Percentiles rank a stretch among this genome's conserved stretches.
These are phyloP conservation scores for Cladorrhinum sp. DNA, from an alignment of 2,329 filamentous ascomycete genomes.

Conservation along the genomic window DNA sequence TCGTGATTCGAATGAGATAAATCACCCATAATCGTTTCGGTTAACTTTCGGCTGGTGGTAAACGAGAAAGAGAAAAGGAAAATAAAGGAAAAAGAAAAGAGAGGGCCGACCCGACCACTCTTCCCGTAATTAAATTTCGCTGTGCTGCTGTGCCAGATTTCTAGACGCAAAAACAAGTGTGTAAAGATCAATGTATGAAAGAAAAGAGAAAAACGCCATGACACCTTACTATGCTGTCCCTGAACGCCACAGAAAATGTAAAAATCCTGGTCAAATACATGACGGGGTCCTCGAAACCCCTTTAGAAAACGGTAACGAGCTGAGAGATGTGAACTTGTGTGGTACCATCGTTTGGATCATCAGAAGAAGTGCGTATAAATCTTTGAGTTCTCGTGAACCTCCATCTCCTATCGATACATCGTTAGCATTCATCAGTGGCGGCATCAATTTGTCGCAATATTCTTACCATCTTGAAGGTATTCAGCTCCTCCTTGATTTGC, in stretches of 20 bases:
- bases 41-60: neutral
- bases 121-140: conserved; percentile 23
- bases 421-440: conserved; percentile 7
- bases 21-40: neutral
- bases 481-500: conserved; percentile 99
- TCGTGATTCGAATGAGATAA: neutral
- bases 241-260: conserved; percentile 47
- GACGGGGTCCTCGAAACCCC: conserved; percentile 31
- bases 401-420: conserved; percentile 78
- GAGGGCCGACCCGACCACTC: neutral
- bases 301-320: conserved; percentile 33
- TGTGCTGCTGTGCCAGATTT: conserved; percentile 27
- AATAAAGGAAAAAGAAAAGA: conserved; percentile 4
- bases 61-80: conserved; percentile 4
- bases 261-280: conserved; percentile 52
- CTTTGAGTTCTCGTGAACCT: conserved; percentile 97
- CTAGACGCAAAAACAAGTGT: conserved; percentile 22
- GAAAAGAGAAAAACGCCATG: conserved; percentile 45
- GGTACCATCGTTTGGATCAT: conserved; percentile 38
- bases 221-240: conserved; percentile 59
- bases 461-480: conserved; percentile 97
- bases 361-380: conserved; percentile 99
- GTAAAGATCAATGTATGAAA: conserved; percentile 24
- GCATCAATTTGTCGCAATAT: neutral
- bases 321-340: conserved; percentile 25